Evolutionary conservation across 1,139 yeast genomes (phyloP).

Genomic region (Geotrichum carabidarum): DNA sequence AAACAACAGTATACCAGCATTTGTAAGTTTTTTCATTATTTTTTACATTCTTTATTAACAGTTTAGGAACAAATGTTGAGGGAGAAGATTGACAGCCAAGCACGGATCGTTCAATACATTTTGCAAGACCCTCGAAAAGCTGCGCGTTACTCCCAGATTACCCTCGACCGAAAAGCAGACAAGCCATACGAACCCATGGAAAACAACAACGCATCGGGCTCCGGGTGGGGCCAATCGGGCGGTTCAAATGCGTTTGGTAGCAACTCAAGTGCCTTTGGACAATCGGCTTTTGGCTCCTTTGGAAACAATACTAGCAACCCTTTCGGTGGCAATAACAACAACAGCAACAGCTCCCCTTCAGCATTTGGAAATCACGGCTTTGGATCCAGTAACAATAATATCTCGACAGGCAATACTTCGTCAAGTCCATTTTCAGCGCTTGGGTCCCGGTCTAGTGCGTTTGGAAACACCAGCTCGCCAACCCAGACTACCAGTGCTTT

Average conservation of each 20-base stretch:
- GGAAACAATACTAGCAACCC: slow-evolving; percentile 24
- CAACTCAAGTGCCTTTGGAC: slow-evolving; percentile 11
- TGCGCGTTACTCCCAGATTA: slow-evolving; percentile 43
- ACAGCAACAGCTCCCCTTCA: slow-evolving; percentile 21
- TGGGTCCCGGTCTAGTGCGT: slow-evolving; percentile 8
- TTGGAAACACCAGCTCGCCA: slow-evolving; percentile 15
- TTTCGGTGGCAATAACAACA: slow-evolving; percentile 25
- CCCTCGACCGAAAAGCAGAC: slow-evolving; percentile 8
- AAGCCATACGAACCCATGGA: slow-evolving; percentile 14
- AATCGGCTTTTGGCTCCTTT: slow-evolving; percentile 9
- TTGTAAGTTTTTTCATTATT: neutral
- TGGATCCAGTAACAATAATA: slow-evolving; percentile 12
- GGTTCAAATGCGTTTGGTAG: slow-evolving; percentile 16
- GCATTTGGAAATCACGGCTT: slow-evolving; percentile 7
- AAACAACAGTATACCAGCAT: slow-evolving; percentile 36
- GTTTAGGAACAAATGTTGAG: slow-evolving; percentile 34
- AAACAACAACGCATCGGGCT: slow-evolving; percentile 21
- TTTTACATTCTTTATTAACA: slow-evolving; percentile 16
- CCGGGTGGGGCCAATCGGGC: slow-evolving; percentile 19
- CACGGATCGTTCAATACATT: slow-evolving; percentile 42
- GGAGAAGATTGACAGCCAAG: slow-evolving; percentile 45
- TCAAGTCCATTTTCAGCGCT: slow-evolving; percentile 20
- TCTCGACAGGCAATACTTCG: slow-evolving; percentile 22
- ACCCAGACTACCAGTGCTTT: slow-evolving; percentile 22
- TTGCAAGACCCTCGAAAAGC: slow-evolving; percentile 45